Evolutionary conservation across 1,284 basidiomycete genomes (phyloP), one percentile per base, ranked within the genome.

Genomic region (Fomitopsis palustris): DNA sequence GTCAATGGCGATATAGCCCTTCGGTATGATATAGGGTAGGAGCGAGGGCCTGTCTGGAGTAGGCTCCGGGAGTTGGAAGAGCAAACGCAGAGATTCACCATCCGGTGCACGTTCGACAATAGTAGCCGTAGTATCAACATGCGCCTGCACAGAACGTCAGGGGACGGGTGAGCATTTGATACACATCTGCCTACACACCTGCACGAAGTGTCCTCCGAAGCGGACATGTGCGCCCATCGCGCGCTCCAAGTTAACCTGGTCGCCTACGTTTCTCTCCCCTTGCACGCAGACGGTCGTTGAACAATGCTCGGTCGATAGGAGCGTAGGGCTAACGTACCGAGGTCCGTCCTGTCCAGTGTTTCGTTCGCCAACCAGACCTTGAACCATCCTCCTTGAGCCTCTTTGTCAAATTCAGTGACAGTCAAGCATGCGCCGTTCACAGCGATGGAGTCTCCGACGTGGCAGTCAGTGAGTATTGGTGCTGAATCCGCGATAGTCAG

Each of bases 151-250:
- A 47, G 31, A 38, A 3, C 29, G 7, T 12, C 19, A 17, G n/a
- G 51, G 29, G n/a, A n/a, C 14, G 2, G n/a, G 23, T 21, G 4
- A 8, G 19, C 39, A 19, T 19, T 33, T 25, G 27, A 49, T 2
- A 31, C 5, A n/a, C n/a, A 31, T 5, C 9, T 33, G 31, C 14
- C 57, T 12, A 66, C 81, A 59, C 65, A 92, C 94, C 84, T 98
- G 96, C 6, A 99, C 97, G 72, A 98, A 96, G 73, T 99, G 96
- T 6, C 96, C 96, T 29, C 96, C 96, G 69, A 99, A 98, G 47
- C 96, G 82, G 10, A 87, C 88, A 75, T 96, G 92, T 1, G 90
- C 88, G 16, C 87, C 87, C 94, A 99, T 96, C 2, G 96, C 96
- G 52, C 96, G 85, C 78, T 99, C 96, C 54, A 96, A 83, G 75